Evolutionary conservation across 306 rosid genomes (phyloP).

Genomic region (Ammopiptanthus mongolicus): DNA sequence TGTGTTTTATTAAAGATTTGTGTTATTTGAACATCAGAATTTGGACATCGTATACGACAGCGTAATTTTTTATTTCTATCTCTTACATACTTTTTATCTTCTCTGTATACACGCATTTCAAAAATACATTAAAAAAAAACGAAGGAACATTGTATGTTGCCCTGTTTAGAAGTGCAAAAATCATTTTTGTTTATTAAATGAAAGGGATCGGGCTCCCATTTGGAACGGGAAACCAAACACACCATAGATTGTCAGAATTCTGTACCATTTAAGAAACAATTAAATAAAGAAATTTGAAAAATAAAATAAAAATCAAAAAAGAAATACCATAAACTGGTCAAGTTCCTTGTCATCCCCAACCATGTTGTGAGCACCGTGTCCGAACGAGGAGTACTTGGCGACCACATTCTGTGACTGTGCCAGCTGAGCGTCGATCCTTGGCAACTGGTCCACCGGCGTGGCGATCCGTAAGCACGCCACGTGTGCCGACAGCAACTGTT

Average conservation of each 20-base stretch:
- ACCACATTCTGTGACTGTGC: constrained; percentile 76
- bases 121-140: no score
- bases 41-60: no score
- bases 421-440: constrained; percentile 82
- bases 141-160: no score
- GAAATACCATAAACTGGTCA: constrained; percentile 67
- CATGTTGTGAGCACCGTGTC: constrained; percentile 44
- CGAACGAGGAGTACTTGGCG: constrained; percentile 59
- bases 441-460: constrained; percentile 81
- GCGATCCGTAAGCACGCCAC: constrained; percentile 84
- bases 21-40: no score
- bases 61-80: no score
- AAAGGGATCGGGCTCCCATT: no score
- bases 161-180: no score
- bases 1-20: no score
- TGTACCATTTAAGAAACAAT: not conserved
- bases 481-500: constrained; percentile 73
- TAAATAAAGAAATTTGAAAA: not conserved
- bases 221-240: no score
- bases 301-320: not conserved
- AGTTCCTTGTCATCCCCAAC: constrained; percentile 65
- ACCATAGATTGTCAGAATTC: not conserved
- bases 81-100: no score
- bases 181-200: no score
- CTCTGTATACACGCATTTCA: no score